Evolutionary conservation across 2,329 filamentous ascomycete species (phyloP).

Genomic region (Gaeumannomyces sp.): DNA sequence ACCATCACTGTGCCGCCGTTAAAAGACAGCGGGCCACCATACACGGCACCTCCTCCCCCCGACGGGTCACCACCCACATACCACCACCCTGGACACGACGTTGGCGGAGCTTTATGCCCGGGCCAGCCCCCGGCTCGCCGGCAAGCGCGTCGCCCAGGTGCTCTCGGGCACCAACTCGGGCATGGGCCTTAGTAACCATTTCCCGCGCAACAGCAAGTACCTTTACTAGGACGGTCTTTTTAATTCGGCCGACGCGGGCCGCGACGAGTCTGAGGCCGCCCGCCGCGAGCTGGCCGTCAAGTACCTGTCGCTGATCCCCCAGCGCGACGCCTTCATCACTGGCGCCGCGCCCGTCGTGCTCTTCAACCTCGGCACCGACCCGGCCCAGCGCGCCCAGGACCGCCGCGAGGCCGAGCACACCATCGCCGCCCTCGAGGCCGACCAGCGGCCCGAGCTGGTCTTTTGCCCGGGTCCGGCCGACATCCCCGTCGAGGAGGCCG

Average conservation of each 20-base stretch:
- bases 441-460: slow-evolving; percentile 25
- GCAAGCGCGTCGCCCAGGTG: slow-evolving; percentile 25
- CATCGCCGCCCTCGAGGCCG: slow-evolving; percentile 20
- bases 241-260: slow-evolving; percentile 18
- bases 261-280: slow-evolving; percentile 13
- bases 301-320: slow-evolving; percentile 29
- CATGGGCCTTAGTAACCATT: slow-evolving; percentile 20
- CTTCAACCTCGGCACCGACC: slow-evolving; percentile 22
- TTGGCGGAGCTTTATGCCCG: slow-evolving; percentile 28
- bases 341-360: slow-evolving; percentile 21
- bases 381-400: slow-evolving; percentile 21
- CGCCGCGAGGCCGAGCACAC: slow-evolving; percentile 25
- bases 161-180: slow-evolving; percentile 23
- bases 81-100: slow-evolving; percentile 26
- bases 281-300: slow-evolving; percentile 23
- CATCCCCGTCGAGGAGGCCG: slow-evolving; percentile 21
- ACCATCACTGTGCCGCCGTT: too few relatives aligned
- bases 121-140: slow-evolving; percentile 17
- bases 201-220: slow-evolving; percentile 29
- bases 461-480: slow-evolving; percentile 25
- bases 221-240: slow-evolving; percentile 30
- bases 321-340: slow-evolving; percentile 30
- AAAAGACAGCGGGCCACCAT: too few relatives aligned
- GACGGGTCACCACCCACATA: too few relatives aligned
- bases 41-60: too few relatives aligned